Base-by-base conservation (phyloP, 1,284 basidiomycete species). In the Moesziomyces antarcticus region DNA sequence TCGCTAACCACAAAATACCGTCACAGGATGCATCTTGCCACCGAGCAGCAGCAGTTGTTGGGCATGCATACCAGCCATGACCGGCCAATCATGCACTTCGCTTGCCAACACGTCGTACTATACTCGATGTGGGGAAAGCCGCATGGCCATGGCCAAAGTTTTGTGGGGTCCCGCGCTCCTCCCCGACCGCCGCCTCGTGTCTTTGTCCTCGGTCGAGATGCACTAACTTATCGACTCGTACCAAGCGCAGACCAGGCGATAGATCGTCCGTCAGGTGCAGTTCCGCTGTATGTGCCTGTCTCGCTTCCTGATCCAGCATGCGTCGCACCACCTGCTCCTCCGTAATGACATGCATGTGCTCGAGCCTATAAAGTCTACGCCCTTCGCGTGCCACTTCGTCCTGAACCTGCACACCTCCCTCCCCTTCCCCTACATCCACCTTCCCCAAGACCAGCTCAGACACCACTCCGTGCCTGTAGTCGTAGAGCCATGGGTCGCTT, bases 401-500 rank as follows among this genome's bases (percentile, higher is more conserved):
- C 37, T 11, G 37, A 18, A 3, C 5, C 14, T 7, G n/a, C 14
- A 40, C 27, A 5, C 18, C 18, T 45, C 41, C 11, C 30, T 10
- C 20, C 43, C 30, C 5, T 27, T 33, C n/a, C 37, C 40, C 8
- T 40, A 8, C 8, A 25, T 21, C 16, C 25, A 22, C 13, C 5
- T 27, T n/a, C 16, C 37, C 42, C 45, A 25, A 37, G 9, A 44
- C 30, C 44, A 45, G n/a, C 25, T 45, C 30, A 13, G 30, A 13
- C 13, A 10, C 30, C 11, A 33, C 37, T 40, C 18, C 16, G 18
- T 7, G 37, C 37, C 37, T 13, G n/a, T 45, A 16, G 18, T 21
- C 20, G 8, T 25, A 16, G 11, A 35, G 57, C 7, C 50, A 65
- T 71, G 68, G 54, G 43, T 51, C 68, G 55, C 47, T 56, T 60